These are phyloP conservation scores for Serendipita vermifera DNA, from an alignment of 768 basidiomycete species.

Conservation along the genomic window DNA sequence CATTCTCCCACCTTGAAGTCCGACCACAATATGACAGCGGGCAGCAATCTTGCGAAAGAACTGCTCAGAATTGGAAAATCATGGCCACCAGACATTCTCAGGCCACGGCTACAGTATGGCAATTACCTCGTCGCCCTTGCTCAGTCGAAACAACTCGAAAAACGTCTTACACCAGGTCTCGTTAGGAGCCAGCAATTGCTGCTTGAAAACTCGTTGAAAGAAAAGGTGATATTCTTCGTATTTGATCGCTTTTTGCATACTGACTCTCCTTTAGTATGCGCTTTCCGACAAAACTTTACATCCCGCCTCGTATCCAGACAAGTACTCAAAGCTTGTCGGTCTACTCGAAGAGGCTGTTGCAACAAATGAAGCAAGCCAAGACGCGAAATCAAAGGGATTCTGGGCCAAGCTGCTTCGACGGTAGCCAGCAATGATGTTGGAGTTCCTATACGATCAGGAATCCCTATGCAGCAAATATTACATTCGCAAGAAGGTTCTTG, in stretches of 20 bases:
- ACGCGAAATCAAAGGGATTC: not conserved
- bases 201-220: slow-evolving; percentile 40
- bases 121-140: slow-evolving; percentile 51
- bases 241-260: slow-evolving; percentile 5
- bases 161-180: slow-evolving; percentile 38
- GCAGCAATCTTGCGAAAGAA: slow-evolving; percentile 33
- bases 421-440: too few relatives aligned
- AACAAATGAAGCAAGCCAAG: not conserved
- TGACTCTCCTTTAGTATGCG: slow-evolving; percentile 38
- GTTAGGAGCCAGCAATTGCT: slow-evolving; percentile 48
- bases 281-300: slow-evolving; percentile 48
- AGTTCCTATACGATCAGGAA: too few relatives aligned
- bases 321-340: slow-evolving; percentile 56
- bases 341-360: not conserved
- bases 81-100: slow-evolving; percentile 64
- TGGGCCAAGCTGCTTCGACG: too few relatives aligned
- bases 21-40: not conserved
- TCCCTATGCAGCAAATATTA: too few relatives aligned
- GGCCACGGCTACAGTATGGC: slow-evolving; percentile 62
- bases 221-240: slow-evolving; percentile 33
- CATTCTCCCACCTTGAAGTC: too few relatives aligned
- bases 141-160: slow-evolving; percentile 39
- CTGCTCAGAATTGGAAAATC: slow-evolving; percentile 42
- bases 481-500: too few relatives aligned
- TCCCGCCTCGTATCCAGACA: slow-evolving; percentile 56